phyloP scores from a whole-genome alignment of 768 basidiomycete genomes.

The Cytidiella melzeri region DNA sequence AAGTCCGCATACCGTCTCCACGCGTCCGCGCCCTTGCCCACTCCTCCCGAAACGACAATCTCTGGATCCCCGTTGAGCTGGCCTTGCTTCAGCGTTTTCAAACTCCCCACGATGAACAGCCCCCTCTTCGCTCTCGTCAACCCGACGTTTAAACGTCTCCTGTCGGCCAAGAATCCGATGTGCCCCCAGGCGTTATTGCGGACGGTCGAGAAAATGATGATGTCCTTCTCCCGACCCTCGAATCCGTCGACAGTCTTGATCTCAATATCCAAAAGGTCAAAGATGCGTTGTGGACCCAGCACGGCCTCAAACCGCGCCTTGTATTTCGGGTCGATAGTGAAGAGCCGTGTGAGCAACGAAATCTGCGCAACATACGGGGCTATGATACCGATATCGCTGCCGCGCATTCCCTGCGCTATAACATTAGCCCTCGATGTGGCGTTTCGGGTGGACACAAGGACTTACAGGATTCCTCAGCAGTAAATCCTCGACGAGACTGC shows the following conservation, averaged over 20 bases:
- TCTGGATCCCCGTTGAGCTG: slow-evolving; percentile 24
- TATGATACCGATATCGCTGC: slow-evolving; percentile 84
- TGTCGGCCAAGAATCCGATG: slow-evolving; percentile 88
- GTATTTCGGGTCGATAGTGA: slow-evolving; percentile 51
- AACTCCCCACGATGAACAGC: slow-evolving; percentile 74
- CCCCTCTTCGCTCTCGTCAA: slow-evolving; percentile 84
- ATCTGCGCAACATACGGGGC: slow-evolving; percentile 91
- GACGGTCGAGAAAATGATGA: slow-evolving; percentile 89
- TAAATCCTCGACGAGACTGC: slow-evolving; percentile 77
- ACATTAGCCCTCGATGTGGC: too few relatives aligned
- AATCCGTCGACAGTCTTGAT: slow-evolving; percentile 94
- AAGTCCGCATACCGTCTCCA: slow-evolving; percentile 16
- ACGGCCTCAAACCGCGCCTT: slow-evolving; percentile 47
- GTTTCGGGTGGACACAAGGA: slow-evolving; percentile 11
- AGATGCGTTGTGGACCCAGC: slow-evolving; percentile 59
- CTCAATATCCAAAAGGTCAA: slow-evolving; percentile 66
- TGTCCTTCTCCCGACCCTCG: slow-evolving; percentile 89
- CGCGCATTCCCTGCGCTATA: slow-evolving; percentile 49
- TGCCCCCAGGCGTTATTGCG: slow-evolving; percentile 70
- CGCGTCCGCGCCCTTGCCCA: slow-evolving; percentile 15
- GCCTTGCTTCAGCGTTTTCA: slow-evolving; percentile 54
- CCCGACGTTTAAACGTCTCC: slow-evolving; percentile 83
- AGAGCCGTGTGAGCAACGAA: slow-evolving; percentile 58
- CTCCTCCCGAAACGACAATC: neutral
- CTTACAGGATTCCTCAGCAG: slow-evolving; percentile 66